Evolutionary conservation across 352 stramenopile species (phyloP), one percentile per base, ranked within the genome.

Genomic region (Globisporangium carolinianum): DNA sequence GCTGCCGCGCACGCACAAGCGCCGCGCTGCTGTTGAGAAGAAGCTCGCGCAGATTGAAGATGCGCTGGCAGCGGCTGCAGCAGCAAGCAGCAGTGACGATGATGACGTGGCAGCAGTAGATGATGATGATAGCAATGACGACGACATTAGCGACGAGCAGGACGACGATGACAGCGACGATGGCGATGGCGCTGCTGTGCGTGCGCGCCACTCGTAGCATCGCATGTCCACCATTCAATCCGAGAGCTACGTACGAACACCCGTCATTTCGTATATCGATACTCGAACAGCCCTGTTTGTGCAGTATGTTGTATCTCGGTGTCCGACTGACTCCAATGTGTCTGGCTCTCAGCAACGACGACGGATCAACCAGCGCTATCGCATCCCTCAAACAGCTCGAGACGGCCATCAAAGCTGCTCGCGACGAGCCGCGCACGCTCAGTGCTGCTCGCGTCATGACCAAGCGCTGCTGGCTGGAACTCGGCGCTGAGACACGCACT

Each of bases 21-120:
- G 67, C 58, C 75, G 76, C n/a, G 63, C 51, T 6, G 61, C 18
- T 7, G 60, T 93, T 17, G 73, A 89, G 57, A 65, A 73, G 39
- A 93, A 93, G 72, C 69, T 91, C 50, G 57, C 68, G 45, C 51
- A 60, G 17, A 73, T 83, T 12, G 71, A 88, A 45, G 47, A 73
- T 12, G 58, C 62, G 12, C 37, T 68, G 18, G 47, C 57, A 10
- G 43, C 12, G 14, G 35, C 15, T 12, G 42, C 2, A 17, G 7
- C 39, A 35, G 48, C 24, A 4, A 15, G 24, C 42, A 47, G 35
- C 15, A 32, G 10, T 49, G 55, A 49, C 9, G 56, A 54, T 8
- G 51, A 14, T 9, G 43, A 32, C 6, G 61, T 64, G 8, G 15
- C 46, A 1, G 53, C 37, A 4, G 36, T 37, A 42, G 47, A 63